phyloP scores from a whole-genome alignment of 208 protist genomes.

The Leishmania gerbilli region DNA sequence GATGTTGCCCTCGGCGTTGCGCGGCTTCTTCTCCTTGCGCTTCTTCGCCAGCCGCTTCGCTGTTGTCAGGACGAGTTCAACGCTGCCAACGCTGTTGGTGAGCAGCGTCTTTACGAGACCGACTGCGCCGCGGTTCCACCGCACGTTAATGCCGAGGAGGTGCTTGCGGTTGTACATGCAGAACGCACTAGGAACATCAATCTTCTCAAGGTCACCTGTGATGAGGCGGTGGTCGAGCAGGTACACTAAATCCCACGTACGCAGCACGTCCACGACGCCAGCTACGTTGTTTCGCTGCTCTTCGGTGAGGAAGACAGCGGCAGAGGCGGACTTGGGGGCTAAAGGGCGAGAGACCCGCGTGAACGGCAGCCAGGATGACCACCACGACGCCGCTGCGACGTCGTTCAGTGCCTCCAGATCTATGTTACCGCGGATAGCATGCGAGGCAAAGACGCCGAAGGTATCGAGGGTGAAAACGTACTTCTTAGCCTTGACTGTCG shows the following conservation, averaged over 20 bases:
- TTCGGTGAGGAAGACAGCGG: constrained; percentile 28
- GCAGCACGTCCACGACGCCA: constrained; percentile 60
- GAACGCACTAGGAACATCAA: constrained; percentile 51
- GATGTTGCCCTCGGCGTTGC: constrained; percentile 57
- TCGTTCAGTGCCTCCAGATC: constrained; percentile 34
- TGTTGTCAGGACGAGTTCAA: constrained; percentile 64
- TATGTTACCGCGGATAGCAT: constrained; percentile 41
- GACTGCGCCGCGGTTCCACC: constrained; percentile 57
- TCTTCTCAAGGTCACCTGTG: constrained; percentile 65
- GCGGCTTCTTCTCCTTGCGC: constrained; percentile 58
- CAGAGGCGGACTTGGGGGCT: constrained; percentile 10
- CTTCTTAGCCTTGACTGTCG: constrained; percentile 60
- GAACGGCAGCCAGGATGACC: constrained; percentile 17
- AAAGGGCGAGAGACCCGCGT: neutral
- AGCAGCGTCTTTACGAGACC: constrained; percentile 58
- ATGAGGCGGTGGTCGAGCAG: constrained; percentile 67
- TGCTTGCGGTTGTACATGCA: constrained; percentile 72
- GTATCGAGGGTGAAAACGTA: constrained; percentile 74
- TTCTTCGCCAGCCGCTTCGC: constrained; percentile 66
- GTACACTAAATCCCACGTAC: constrained; percentile 89
- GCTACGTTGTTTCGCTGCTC: constrained; percentile 43
- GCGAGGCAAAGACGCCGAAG: constrained; percentile 63
- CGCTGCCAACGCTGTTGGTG: constrained; percentile 46
- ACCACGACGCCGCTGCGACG: constrained; percentile 11
- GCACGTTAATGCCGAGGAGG: constrained; percentile 64